Percentiles rank a stretch among this genome's conserved stretches.
phyloP scores from a whole-genome alignment of 2,329 filamentous ascomycete species.

The Fusarium robinianum region DNA sequence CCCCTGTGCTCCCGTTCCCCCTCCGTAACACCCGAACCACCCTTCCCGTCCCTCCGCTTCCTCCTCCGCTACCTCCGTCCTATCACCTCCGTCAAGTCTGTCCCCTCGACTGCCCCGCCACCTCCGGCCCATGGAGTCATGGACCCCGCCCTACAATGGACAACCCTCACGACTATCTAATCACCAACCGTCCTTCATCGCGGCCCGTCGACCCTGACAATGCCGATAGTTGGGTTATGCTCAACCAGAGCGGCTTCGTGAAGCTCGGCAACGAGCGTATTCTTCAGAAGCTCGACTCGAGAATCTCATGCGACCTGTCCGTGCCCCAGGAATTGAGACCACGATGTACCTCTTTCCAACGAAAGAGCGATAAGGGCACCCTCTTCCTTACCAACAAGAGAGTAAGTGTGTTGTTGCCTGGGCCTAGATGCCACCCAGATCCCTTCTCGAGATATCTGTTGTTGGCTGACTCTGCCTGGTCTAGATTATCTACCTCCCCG shows the following conservation, averaged over 20 bases:
- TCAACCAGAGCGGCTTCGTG: conserved; percentile 77
- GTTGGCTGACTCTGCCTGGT: too few species aligned
- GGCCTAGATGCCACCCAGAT: background rate
- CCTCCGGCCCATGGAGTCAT: conserved; percentile 42
- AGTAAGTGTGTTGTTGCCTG: conserved; percentile 58
- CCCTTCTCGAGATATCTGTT: conserved; percentile 2
- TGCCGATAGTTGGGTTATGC: conserved; percentile 83
- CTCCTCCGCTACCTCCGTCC: conserved; percentile 20
- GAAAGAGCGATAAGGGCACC: conserved; percentile 74
- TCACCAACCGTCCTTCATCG: conserved; percentile 42
- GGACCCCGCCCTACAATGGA: conserved; percentile 45
- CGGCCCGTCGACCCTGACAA: conserved; percentile 57
- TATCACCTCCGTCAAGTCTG: conserved; percentile 10
- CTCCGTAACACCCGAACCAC: conserved; percentile 16
- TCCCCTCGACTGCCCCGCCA: conserved; percentile 34
- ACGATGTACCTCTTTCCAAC: conserved; percentile 65
- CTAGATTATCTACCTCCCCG: conserved; percentile 86
- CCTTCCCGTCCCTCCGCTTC: conserved; percentile 19
- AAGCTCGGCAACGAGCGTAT: conserved; percentile 83
- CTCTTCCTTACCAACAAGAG: conserved; percentile 85
- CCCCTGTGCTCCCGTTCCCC: conserved; percentile 6
- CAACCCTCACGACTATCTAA: conserved; percentile 49
- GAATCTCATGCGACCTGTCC: conserved; percentile 76
- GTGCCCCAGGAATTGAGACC: conserved; percentile 67
- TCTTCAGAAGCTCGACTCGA: conserved; percentile 77